phyloP scores from a whole-genome alignment of 768 basidiomycete genomes.

The Lepiota venenata region DNA sequence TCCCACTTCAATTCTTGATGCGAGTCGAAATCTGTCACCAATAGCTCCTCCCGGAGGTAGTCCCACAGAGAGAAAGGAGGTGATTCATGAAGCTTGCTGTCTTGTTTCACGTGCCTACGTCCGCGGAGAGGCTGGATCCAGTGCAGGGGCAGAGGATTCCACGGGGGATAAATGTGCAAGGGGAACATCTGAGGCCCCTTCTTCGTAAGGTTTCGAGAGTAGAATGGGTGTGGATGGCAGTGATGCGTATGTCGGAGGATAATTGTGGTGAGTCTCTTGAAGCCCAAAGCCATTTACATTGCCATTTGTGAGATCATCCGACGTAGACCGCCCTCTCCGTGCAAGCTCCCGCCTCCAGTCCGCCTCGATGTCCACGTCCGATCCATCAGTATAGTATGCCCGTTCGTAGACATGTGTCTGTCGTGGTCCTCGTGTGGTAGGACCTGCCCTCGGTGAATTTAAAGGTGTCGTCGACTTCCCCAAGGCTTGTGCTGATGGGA shows the following conservation, averaged over 20 bases:
- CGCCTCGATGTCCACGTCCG: not conserved
- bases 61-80: constrained; percentile 86
- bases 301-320: not conserved
- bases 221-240: constrained; percentile 72
- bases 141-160: constrained; percentile 15
- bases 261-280: constrained; percentile 1
- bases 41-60: constrained; percentile 82
- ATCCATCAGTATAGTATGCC: constrained; percentile 6
- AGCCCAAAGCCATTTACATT: not conserved
- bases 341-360: constrained; percentile 3
- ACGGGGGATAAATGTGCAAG: constrained; percentile 23
- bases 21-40: constrained; percentile 92
- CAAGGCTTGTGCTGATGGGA: not conserved
- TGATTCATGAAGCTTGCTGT: constrained; percentile 4
- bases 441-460: not conserved
- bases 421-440: not conserved
- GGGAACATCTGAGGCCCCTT: constrained; percentile 24
- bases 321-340: not conserved
- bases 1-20: constrained; percentile 96
- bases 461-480: not conserved
- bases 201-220: constrained; percentile 34
- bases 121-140: constrained; percentile 24
- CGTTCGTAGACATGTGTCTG: not conserved
- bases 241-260: constrained; percentile 61
- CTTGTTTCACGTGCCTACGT: not conserved